Conservation (phyloP, 2,329 filamentous ascomycete genomes). For the Aureobasidium sp. region DNA sequence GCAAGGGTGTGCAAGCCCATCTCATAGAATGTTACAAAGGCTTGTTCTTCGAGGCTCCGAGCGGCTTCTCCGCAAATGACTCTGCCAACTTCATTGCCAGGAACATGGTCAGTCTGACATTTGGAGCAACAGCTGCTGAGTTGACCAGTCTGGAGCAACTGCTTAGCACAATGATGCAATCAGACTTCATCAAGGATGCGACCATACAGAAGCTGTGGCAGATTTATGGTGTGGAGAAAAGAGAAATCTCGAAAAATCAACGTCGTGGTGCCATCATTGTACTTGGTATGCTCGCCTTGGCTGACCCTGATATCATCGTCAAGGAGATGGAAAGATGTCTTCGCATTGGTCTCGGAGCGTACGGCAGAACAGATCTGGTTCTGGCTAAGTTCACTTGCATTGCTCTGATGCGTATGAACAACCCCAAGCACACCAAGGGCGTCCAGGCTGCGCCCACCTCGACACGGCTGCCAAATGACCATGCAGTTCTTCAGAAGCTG, state of each 20-base stretch:
- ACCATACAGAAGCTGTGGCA: conserved; percentile 95
- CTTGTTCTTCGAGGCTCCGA: conserved; percentile 92
- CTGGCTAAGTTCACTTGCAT: conserved; percentile 95
- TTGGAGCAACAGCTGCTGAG: conserved; percentile 89
- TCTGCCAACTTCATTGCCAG: conserved; percentile 91
- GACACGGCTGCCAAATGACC: conserved; percentile 81
- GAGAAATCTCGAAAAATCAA: conserved; percentile 87
- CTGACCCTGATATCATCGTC: conserved; percentile 85
- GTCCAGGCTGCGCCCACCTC: conserved; percentile 53
- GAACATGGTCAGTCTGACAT: conserved; percentile 98
- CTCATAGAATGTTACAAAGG: conserved; percentile 95
- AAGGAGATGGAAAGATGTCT: conserved; percentile 94
- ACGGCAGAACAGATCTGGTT: conserved; percentile 75
- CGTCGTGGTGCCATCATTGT: conserved; percentile 92
- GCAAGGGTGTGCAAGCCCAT: conserved; percentile 94
- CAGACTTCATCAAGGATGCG: conserved; percentile 73
- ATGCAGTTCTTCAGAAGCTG: conserved; percentile 74
- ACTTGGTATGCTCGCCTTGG: conserved; percentile 89
- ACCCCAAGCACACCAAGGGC: conserved; percentile 70
- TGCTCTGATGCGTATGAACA: conserved; percentile 83
- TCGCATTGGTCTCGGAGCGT: conserved; percentile 73
- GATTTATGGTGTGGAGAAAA: conserved; percentile 89
- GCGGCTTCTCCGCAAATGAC: conserved; percentile 79
- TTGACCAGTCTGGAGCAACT: conserved; percentile 92
- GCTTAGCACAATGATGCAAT: conserved; percentile 95